Base-by-base conservation (phyloP, 768 basidiomycete genomes). In the Serendipita vermifera region DNA sequence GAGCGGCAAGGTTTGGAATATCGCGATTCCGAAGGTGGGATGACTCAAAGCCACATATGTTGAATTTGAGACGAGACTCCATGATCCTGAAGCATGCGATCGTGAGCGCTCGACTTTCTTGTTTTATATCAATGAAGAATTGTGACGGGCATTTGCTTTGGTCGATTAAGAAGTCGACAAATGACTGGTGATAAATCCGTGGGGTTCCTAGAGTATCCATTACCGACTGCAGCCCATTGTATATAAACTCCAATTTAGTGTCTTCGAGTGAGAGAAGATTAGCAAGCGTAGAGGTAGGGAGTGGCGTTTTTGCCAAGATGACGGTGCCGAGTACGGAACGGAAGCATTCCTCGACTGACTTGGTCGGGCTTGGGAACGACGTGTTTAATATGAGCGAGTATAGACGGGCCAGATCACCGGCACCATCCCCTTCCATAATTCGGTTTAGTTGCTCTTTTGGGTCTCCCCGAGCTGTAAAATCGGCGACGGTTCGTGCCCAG, bases 401-500 rank as follows among this genome's bases (percentile, higher is more conserved):
- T 9, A 67, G 58, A 14, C 39, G 9, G 24, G 41, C 55, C 39
- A 65, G 59, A 48, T 60, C 59, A n/a, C 59, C 62, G 11, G 62
- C 27, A 20, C 57, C 58, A 0, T 7, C 35, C 15, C 60, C 57
- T 13, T 13, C 13, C 56, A 55, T 26, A 46, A 54, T 20, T 63
- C 48, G 27, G 55, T 7, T 59, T 39, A 27, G 67, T 40, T 35
- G 64, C 63, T 27, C 59, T 51, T 1, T 60, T 54, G 54, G 51
- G 55, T 27, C 38, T 56, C n/a, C n/a, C 17, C 51, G 20, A 27
- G 20, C 14, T 14, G 14, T 64, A 22, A 62, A 66, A 7, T 46
- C 55, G 58, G 67, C 67, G 2, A 59, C 55, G 3, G 66, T 69
- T 20, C 59, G 59, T 14, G 67, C 68, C 64, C 64, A 69, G 32